Evolutionary conservation across 345 rosid genomes (phyloP), one percentile per base, ranked within the genome.

Genomic region (Eutrema yunnanense): DNA sequence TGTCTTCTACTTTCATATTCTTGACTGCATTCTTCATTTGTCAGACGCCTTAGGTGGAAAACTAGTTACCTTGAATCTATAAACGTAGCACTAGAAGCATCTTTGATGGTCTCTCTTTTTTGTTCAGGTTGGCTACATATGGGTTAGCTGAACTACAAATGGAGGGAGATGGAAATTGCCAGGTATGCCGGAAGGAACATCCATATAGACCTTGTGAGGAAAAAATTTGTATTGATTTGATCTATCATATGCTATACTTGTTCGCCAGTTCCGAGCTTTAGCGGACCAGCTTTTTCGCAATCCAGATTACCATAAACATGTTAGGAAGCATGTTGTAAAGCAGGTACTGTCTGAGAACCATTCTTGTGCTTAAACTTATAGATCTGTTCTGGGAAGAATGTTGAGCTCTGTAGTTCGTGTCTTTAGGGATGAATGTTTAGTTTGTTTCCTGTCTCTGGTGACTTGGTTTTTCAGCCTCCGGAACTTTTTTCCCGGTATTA

Each of bases 91-190:
- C 27, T 69, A 30, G 26, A 29, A 36, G 49, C 12, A 58, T 78
- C 30, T 56, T 57, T 72, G 27, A 47, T 65, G 13, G 69, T 43
- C 19, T 64, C 56, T 70, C 58, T 13, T 65, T 73, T 78, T 58
- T 36, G 12, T 72, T 78, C 66, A 90, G 98, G 81, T 80, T 94
- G 88, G 78, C 81, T 2, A 83, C 92, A n/a, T 94, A 90, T 86
- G 89, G 84, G 36, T 80, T 94, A 78, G 87, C 85, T 52, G 98
- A 94, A 81, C 67, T 94, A 69, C 94, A 86, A 72, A 90, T 91
- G 30, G 98, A 88, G 71, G 96, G 98, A 32, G 98, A 94, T 77
- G 98, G 98, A 38, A 94, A 94, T 80, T 94, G 97, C 76, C 97
- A 94, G 98, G 98, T 91, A 62, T 33, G 43, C 22, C 22, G 9